Evolutionary conservation across 225 moss, liverwort and hornwort genomes (phyloP), one percentile per base, ranked within the genome.

Genomic region (Bryum argenteum): DNA sequence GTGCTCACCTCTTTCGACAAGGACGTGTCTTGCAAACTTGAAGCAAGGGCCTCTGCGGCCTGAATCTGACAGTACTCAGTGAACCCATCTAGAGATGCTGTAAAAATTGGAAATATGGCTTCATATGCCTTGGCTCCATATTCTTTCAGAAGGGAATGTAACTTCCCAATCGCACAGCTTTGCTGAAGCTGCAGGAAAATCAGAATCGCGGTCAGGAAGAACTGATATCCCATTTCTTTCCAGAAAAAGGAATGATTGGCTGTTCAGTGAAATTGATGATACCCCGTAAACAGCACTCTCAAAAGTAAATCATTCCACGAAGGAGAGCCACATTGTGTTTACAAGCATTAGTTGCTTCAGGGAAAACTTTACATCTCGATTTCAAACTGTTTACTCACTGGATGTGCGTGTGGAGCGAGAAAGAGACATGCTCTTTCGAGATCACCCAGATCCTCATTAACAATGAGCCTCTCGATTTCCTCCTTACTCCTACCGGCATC

Each of bases 401-500:
- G 88, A 72, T 89, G 94, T n/a, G 98, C 94, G 64, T 72, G 78
- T 33, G 85, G 66, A 57, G 94, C 83, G 48, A 98, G 88, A 81
- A 92, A 98, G 14, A 98, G 88, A 62, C 89, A 90, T 54, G 85
- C 78, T 73, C 92, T 86, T 62, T 98, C 92, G 50, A 92, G 87
- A 71, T 98, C 98, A 55, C 85, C 88, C 40, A 98, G 67, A 79
- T 92, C 84, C 73, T 94, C 97, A 75, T 82, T 82, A 76, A 97
- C 92, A 22, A 88, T 94, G 8, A 98, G 81, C 50, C 90, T 82
- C 79, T 98, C 94, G 76, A 94, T 91, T 81, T 98, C 98, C 77
- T 98, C 98, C 51, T 91, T 78, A 42, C 86, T 92, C 71, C 89
- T 83, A 57, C 85, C 92, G 17, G 81, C 94, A 87, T 98, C 98